These are phyloP conservation scores for Westerdykella sp. DNA, from an alignment of 2,329 filamentous ascomycete species.

Conservation along the genomic window DNA sequence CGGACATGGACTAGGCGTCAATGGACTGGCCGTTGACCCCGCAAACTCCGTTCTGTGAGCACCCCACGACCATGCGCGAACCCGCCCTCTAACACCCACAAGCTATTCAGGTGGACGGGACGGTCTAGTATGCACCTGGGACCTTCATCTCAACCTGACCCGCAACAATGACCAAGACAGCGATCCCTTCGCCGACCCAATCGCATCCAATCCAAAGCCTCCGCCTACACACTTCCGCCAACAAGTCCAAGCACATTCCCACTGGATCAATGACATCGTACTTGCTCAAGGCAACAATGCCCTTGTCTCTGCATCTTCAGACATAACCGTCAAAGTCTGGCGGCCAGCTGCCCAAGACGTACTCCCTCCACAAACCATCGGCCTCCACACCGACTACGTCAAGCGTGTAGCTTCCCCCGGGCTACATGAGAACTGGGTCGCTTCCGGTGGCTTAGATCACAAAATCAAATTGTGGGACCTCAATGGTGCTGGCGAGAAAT, in stretches of 20 bases:
- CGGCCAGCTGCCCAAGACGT: slow-evolving; percentile 61
- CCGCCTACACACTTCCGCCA: slow-evolving; percentile 51
- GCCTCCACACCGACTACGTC: slow-evolving; percentile 91
- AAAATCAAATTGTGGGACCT: slow-evolving; percentile 93
- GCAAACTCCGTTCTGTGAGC: slow-evolving; percentile 79
- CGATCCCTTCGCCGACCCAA: slow-evolving; percentile 38
- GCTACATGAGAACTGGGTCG: slow-evolving; percentile 72
- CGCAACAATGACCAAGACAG: slow-evolving; percentile 32
- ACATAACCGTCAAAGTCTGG: slow-evolving; percentile 90
- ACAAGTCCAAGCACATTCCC: slow-evolving; percentile 76
- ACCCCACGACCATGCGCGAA: slow-evolving; percentile 4
- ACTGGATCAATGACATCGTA: slow-evolving; percentile 92
- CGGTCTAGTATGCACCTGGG: slow-evolving; percentile 93
- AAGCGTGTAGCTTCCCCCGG: slow-evolving; percentile 83
- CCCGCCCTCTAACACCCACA: slow-evolving; percentile 11
- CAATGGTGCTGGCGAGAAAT: slow-evolving; percentile 73
- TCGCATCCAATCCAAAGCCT: slow-evolving; percentile 28
- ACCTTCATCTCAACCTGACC: slow-evolving; percentile 67
- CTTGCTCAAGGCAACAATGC: slow-evolving; percentile 72
- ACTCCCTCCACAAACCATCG: slow-evolving; percentile 70
- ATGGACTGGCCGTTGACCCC: slow-evolving; percentile 82
- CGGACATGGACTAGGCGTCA: slow-evolving; percentile 89
- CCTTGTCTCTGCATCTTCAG: slow-evolving; percentile 85
- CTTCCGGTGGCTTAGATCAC: slow-evolving; percentile 86
- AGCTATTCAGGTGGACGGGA: slow-evolving; percentile 96